These are phyloP conservation scores for Psilocybe mexicana DNA, from an alignment of 1,284 basidiomycete species.

Conservation along the genomic window DNA sequence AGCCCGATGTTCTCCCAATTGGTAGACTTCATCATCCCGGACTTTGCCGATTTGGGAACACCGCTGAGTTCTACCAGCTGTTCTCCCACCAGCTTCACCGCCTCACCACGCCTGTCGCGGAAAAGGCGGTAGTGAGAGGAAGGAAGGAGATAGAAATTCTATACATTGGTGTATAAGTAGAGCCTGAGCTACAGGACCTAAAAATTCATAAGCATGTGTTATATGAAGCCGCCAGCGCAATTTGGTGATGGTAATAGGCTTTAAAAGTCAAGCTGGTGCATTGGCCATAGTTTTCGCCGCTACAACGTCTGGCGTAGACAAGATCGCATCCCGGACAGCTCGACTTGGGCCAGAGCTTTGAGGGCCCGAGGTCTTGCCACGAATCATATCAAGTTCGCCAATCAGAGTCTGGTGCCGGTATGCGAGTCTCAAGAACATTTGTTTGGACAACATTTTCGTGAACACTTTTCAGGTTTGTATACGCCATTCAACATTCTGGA, in stretches of 20 bases:
- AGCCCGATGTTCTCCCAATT: background rate
- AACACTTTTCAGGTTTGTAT: conserved; percentile 17
- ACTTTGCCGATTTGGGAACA: no score
- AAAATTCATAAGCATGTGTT: no score
- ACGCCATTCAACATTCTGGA: conserved; percentile 92
- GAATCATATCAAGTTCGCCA: conserved; percentile 82
- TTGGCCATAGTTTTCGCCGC: conserved; percentile 35
- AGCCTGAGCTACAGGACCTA: no score
- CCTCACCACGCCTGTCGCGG: no score
- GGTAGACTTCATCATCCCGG: background rate
- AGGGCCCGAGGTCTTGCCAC: conserved; percentile 24
- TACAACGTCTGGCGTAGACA: conserved; percentile 34
- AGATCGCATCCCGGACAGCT: conserved; percentile 12
- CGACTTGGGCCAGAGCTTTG: conserved; percentile 6
- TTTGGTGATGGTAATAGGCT: no score
- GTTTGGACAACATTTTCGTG: conserved; percentile 55
- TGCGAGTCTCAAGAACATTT: conserved; percentile 90
- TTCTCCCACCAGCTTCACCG: no score
- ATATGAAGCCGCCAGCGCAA: no score
- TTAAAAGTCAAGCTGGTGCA: background rate
- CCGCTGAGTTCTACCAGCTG: no score
- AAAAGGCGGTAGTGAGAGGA: no score
- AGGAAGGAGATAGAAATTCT: no score
- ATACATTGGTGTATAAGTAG: no score
- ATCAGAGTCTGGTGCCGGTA: conserved; percentile 90